Conservation (phyloP, 495 filamentous ascomycete genomes). For the Letharia lupina region DNA sequence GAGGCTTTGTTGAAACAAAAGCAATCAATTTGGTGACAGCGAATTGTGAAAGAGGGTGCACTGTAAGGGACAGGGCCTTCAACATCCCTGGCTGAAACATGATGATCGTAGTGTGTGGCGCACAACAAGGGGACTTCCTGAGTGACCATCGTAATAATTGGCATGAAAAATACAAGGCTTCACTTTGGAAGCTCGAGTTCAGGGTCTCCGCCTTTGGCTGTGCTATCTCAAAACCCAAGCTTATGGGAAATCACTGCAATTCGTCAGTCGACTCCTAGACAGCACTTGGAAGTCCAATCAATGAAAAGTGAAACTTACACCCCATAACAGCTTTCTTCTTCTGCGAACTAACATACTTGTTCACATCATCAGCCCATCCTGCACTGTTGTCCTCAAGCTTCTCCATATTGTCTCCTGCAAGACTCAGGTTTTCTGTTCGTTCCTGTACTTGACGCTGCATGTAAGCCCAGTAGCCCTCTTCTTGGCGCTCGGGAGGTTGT, state of each 20-base stretch:
- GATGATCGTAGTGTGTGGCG: neutral
- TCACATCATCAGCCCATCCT: slow-evolving; percentile 77
- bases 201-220: neutral
- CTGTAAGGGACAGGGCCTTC: neutral
- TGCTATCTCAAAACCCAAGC: slow-evolving; percentile 21
- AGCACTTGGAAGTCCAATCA: neutral
- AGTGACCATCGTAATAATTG: neutral
- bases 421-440: slow-evolving; percentile 73
- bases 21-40: neutral
- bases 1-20: neutral
- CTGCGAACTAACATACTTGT: slow-evolving; percentile 74
- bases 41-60: neutral
- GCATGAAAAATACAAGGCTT: neutral
- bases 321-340: slow-evolving; percentile 76
- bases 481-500: slow-evolving; percentile 21
- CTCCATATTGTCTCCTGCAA: slow-evolving; percentile 79
- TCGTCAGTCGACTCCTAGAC: slow-evolving; percentile 1
- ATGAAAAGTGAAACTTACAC: slow-evolving; percentile 31
- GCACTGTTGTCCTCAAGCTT: slow-evolving; percentile 67
- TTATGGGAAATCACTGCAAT: slow-evolving; percentile 23
- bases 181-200: neutral
- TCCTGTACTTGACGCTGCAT: slow-evolving; percentile 82
- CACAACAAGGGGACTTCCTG: neutral
- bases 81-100: neutral
- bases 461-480: slow-evolving; percentile 59